phyloP scores from a whole-genome alignment of 768 basidiomycete genomes.

The Macrolepiota fuliginosa region DNA sequence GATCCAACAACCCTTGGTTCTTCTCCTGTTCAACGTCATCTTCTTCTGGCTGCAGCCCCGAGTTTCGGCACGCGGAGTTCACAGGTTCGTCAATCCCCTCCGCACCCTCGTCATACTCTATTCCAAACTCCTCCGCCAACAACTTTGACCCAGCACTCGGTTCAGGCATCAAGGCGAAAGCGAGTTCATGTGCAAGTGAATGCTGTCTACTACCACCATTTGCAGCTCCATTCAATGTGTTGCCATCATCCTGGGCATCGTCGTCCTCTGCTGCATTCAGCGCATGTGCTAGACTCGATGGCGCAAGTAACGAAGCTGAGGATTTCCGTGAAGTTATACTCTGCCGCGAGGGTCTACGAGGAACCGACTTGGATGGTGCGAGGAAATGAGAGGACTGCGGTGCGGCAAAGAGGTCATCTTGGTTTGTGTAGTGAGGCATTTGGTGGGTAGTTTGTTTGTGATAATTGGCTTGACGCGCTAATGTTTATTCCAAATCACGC shows the following conservation, averaged over 20 bases:
- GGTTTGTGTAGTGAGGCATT: conserved; percentile 32
- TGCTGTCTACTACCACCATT: conserved; percentile 43
- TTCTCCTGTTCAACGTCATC: conserved; percentile 6
- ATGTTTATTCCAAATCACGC: conserved; percentile 4
- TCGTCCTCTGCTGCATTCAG: conserved; percentile 28
- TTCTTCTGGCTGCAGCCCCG: not conserved
- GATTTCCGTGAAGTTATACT: conserved; percentile 43
- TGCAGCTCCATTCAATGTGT: conserved; percentile 18
- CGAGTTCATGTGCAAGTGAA: conserved; percentile 85
- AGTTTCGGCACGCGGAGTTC: conserved; percentile 4
- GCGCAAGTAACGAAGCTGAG: conserved; percentile 46
- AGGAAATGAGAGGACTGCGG: conserved; percentile 29
- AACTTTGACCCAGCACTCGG: conserved; percentile 74
- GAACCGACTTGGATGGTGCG: conserved; percentile 29
- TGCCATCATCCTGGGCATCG: conserved; percentile 21
- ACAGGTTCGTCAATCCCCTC: conserved; percentile 67
- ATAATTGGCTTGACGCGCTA: conserved; percentile 6
- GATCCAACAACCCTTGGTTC: conserved; percentile 8
- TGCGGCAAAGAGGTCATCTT: conserved; percentile 26
- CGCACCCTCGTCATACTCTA: conserved; percentile 86
- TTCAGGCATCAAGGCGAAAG: conserved; percentile 85
- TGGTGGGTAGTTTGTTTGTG: conserved; percentile 11
- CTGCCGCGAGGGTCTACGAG: conserved; percentile 27
- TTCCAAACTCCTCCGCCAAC: conserved; percentile 85
- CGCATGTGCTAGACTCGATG: conserved; percentile 33